A percentile compares a stretch with the other conserved stretches of the same genome.
Evolutionary conservation across 768 basidiomycete genomes (phyloP).

Genomic region (Megacollybia marginata): DNA sequence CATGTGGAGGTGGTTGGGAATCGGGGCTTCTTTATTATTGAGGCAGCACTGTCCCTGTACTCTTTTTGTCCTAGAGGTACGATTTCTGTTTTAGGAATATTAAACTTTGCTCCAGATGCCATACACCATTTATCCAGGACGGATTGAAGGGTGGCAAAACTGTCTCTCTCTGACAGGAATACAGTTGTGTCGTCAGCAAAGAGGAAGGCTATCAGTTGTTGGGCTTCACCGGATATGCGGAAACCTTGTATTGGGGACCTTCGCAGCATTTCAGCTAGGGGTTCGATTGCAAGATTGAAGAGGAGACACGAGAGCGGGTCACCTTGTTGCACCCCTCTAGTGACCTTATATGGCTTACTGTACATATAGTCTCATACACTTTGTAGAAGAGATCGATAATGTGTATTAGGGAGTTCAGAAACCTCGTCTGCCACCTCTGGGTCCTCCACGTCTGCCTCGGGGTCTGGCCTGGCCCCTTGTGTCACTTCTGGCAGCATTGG

Average conservation of each 20-base stretch:
- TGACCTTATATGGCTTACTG: background rate
- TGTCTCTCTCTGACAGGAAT: background rate
- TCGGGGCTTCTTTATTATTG: background rate
- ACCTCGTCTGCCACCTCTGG: no score
- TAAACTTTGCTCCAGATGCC: background rate
- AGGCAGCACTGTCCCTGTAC: background rate
- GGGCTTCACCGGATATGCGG: background rate
- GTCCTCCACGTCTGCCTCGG: no score
- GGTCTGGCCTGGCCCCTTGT: no score
- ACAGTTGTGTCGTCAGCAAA: background rate
- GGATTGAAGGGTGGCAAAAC: background rate
- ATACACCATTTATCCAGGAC: background rate
- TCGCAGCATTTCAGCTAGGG: background rate
- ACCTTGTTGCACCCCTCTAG: background rate
- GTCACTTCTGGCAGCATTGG: no score
- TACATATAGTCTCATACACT: no score
- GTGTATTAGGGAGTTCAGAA: no score
- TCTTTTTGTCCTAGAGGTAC: background rate
- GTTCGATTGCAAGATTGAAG: background rate
- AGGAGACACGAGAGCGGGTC: background rate
- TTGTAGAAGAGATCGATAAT: no score
- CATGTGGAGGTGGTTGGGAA: constrained; percentile 1
- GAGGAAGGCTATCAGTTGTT: background rate
- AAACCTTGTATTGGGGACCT: background rate
- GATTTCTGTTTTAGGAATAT: background rate